Evolutionary conservation across 108 stramenopile genomes (phyloP).

Genomic region (Chaetoceros tenuissimus): DNA sequence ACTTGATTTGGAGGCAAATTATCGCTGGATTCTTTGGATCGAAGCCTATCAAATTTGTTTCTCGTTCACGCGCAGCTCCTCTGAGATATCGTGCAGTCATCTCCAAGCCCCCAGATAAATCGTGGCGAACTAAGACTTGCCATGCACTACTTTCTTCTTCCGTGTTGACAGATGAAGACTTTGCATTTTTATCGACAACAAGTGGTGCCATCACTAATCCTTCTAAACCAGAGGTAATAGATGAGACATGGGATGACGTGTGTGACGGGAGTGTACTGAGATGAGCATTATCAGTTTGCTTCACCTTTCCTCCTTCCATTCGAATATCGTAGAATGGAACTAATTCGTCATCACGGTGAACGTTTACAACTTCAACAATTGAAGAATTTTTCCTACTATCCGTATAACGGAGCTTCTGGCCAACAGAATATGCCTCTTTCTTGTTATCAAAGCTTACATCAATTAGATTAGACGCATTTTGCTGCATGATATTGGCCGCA

Average conservation of each 20-base stretch:
- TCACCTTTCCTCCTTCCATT: constrained; percentile 49
- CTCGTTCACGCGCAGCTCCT: constrained; percentile 28
- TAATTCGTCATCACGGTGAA: constrained; percentile 56
- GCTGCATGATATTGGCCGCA: constrained; percentile 16
- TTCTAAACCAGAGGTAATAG: constrained; percentile 38
- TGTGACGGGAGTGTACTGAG: background rate
- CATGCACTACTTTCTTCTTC: constrained; percentile 53
- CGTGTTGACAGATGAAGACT: constrained; percentile 5
- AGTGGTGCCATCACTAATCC: constrained; percentile 78
- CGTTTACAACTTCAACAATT: constrained; percentile 42
- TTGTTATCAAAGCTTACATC: background rate
- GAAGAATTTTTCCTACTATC: constrained; percentile 23
- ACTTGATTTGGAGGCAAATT: constrained; percentile 58
- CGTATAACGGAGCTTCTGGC: constrained; percentile 24
- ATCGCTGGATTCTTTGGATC: constrained; percentile 40
- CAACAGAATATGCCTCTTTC: background rate
- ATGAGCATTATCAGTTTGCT: constrained; percentile 55
- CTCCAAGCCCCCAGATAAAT: constrained; percentile 54
- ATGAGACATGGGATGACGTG: background rate
- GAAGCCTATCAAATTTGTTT: constrained; percentile 41
- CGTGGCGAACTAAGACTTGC: constrained; percentile 62
- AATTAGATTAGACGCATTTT: background rate
- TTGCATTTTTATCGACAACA: constrained; percentile 29
- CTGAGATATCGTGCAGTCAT: constrained; percentile 59
- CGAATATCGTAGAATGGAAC: constrained; percentile 51